phyloP scores from a whole-genome alignment of 2,329 filamentous ascomycete species.

The Colletotrichum tropicicola region DNA sequence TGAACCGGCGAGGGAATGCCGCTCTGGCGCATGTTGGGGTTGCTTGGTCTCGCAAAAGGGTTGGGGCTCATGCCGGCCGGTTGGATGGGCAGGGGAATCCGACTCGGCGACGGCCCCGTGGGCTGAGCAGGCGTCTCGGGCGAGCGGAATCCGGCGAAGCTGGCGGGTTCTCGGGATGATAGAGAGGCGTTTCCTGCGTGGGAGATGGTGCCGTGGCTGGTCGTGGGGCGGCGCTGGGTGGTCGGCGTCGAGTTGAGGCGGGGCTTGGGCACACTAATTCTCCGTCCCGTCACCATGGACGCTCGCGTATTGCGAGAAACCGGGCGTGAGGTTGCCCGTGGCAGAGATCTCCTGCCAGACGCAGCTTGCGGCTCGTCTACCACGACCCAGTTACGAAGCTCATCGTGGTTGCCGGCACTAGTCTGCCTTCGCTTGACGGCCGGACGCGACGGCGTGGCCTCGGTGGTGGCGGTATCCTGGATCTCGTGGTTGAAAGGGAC shows the following conservation, averaged over 20 bases:
- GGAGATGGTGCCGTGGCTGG: constrained; percentile 37
- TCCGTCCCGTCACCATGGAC: constrained; percentile 46
- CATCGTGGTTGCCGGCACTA: constrained; percentile 56
- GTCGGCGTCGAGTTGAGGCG: constrained; percentile 43
- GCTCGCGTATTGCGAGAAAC: constrained; percentile 36
- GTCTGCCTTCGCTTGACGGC: constrained; percentile 64
- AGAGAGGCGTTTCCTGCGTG: constrained; percentile 47
- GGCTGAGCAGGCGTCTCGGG: constrained; percentile 40
- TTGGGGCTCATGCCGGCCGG: constrained; percentile 30
- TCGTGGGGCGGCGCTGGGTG: constrained; percentile 38
- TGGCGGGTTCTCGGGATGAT: constrained; percentile 37
- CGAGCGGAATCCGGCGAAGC: constrained; percentile 60
- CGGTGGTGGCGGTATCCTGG: constrained; percentile 42
- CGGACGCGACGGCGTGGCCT: constrained; percentile 53
- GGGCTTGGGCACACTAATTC: constrained; percentile 54
- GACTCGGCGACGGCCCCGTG: constrained; percentile 49
- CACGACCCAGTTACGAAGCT: constrained; percentile 77
- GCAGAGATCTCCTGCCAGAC: background rate
- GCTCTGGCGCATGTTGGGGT: constrained; percentile 30
- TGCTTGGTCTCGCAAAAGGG: constrained; percentile 33
- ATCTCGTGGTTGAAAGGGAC: constrained; percentile 38
- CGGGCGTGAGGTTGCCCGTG: constrained; percentile 19
- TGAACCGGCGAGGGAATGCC: constrained; percentile 35
- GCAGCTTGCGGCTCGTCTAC: constrained; percentile 54
- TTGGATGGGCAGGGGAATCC: constrained; percentile 50